Evolutionary conservation across 805 yeast species (phyloP).

Genomic region (Tetrapisispora arboricola): DNA sequence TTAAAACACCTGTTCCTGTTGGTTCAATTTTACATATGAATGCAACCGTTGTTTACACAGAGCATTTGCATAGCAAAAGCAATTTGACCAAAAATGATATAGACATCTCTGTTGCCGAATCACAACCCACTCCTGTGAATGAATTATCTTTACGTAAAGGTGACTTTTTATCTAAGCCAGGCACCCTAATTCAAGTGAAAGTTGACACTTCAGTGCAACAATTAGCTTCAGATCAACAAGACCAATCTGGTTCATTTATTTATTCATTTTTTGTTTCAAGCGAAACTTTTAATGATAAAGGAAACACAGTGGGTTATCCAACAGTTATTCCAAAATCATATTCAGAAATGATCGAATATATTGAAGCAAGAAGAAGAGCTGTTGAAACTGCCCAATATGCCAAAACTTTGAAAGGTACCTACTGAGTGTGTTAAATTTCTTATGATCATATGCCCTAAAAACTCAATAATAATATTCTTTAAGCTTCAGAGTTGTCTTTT

Average conservation of each 20-base stretch:
- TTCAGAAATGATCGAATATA: constrained; percentile 83
- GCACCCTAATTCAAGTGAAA: constrained; percentile 81
- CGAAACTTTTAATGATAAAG: constrained; percentile 26
- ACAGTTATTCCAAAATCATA: constrained; percentile 82
- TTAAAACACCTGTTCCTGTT: constrained; percentile 91
- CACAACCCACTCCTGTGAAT: constrained; percentile 45
- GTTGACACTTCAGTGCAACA: constrained; percentile 74
- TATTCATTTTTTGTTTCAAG: constrained; percentile 81
- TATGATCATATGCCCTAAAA: too few species aligned
- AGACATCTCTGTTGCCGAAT: constrained; percentile 10
- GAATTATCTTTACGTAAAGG: constrained; percentile 37
- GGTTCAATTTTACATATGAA: constrained; percentile 80
- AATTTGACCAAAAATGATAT: constrained; percentile 12
- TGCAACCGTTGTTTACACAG: constrained; percentile 80
- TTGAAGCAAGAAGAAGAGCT: constrained; percentile 87
- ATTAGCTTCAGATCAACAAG: constrained; percentile 48
- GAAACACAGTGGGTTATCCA: constrained; percentile 33
- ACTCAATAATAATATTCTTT: not conserved
- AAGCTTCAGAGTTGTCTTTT: too few species aligned
- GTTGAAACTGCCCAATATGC: constrained; percentile 64
- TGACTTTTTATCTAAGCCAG: constrained; percentile 63
- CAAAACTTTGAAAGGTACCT: not conserved
- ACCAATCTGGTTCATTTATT: constrained; percentile 77
- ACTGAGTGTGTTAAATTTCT: not conserved
- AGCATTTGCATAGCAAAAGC: constrained; percentile 46